A percentile compares a stretch with the other conserved stretches of the same genome.
Conservation (phyloP, 23 red algal genomes). For the Gracilariopsis chorda region DNA sequence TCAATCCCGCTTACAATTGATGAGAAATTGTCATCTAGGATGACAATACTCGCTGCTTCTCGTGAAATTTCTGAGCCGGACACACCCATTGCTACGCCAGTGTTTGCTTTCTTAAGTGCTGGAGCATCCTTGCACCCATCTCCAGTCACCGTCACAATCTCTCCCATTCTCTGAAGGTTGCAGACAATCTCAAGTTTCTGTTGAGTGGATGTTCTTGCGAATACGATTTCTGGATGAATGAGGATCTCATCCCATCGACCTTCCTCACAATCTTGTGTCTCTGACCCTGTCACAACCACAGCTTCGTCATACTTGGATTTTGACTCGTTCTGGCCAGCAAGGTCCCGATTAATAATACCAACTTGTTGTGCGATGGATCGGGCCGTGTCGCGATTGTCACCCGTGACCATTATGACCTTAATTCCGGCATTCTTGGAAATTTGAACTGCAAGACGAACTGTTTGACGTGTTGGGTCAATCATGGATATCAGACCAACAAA, state of each 20-base stretch:
- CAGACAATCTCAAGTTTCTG: constrained; percentile 81
- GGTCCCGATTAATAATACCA: constrained; percentile 70
- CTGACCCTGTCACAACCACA: constrained; percentile 24
- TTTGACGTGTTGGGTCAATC: constrained; percentile 76
- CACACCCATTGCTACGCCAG: constrained; percentile 89
- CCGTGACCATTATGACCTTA: constrained; percentile 89
- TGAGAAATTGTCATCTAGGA: constrained; percentile 95
- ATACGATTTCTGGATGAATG: constrained; percentile 59
- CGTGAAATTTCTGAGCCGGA: constrained; percentile 81
- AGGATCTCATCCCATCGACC: constrained; percentile 52
- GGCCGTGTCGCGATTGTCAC: constrained; percentile 84
- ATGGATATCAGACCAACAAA: constrained; percentile 83
- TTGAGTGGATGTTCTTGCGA: constrained; percentile 79
- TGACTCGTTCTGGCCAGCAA: constrained; percentile 26
- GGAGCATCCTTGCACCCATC: constrained; percentile 97
- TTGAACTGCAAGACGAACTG: constrained; percentile 68
- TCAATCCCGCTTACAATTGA: constrained; percentile 84
- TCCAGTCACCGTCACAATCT: constrained; percentile 88
- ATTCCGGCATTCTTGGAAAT: constrained; percentile 82
- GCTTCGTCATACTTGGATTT: constrained; percentile 13
- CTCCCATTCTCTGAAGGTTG: constrained; percentile 50
- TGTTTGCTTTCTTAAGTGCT: constrained; percentile 77
- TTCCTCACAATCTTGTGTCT: constrained; percentile 18
- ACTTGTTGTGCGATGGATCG: constrained; percentile 72
- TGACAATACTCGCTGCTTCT: constrained; percentile 87